Percentiles rank a stretch among this genome's conserved stretches.
phyloP scores from a whole-genome alignment of 495 filamentous ascomycete genomes.

The Mytilinidion resinicola region DNA sequence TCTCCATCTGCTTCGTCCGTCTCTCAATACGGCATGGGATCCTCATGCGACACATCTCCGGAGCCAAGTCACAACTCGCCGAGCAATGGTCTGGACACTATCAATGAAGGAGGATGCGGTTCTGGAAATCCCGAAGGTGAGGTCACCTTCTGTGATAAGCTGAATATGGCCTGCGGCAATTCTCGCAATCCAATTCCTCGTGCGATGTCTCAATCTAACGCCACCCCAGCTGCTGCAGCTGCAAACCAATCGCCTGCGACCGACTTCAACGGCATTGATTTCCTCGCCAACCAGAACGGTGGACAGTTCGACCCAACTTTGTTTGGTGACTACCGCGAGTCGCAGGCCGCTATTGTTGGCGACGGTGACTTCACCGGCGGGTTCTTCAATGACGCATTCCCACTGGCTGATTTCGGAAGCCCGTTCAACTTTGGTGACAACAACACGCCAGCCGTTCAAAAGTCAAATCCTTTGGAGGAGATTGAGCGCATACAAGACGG shows the following conservation, averaged over 20 bases:
- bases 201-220: constrained; percentile 34
- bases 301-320: constrained; percentile 87
- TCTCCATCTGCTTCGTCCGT: constrained; percentile 53
- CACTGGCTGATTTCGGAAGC: constrained; percentile 64
- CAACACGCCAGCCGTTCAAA: constrained; percentile 42
- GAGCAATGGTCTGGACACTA: constrained; percentile 48
- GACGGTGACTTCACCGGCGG: constrained; percentile 59
- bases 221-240: constrained; percentile 27
- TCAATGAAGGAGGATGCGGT: constrained; percentile 45
- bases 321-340: constrained; percentile 90
- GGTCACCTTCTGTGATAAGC: constrained; percentile 60
- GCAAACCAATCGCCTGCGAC: constrained; percentile 29
- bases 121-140: constrained; percentile 49
- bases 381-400: constrained; percentile 87
- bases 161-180: constrained; percentile 67
- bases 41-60: constrained; percentile 82
- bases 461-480: constrained; percentile 65
- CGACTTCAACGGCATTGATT: constrained; percentile 53
- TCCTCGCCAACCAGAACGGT: constrained; percentile 75
- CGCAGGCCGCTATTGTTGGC: constrained; percentile 64
- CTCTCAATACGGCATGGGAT: constrained; percentile 56
- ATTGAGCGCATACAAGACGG: constrained; percentile 66
- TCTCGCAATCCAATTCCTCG: constrained; percentile 60
- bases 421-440: constrained; percentile 62
- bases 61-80: constrained; percentile 58